Evolutionary conservation across 306 rosid genomes (phyloP), one percentile per base, ranked within the genome.

Genomic region (Malus asiatica): DNA sequence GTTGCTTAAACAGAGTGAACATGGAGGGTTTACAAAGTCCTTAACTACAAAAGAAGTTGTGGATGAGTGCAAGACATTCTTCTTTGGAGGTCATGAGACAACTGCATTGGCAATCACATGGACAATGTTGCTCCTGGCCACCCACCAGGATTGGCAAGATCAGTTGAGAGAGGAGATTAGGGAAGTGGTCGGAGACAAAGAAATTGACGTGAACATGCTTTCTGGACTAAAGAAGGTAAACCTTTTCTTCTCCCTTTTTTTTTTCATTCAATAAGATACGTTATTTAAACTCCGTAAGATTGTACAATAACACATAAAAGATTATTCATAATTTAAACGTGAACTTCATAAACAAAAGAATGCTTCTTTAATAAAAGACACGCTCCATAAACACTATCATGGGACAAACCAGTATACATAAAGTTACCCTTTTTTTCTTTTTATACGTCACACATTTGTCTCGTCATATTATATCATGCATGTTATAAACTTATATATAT

Each of bases 31-130:
- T 4, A 85, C 84, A 5, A 84, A 77, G 78, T 48, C 44, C 11
- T 46, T 93, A 32, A 83, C 83, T 12, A 85, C 84, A 16, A 33
- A 81, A 22, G 88, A 93, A 10, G 57, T 93, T 9, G 86, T 93
- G 9, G 98, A 93, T 64, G 97, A 93, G 80, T 91, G 97, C 79
- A 93, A 93, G 72, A 91, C 98, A 1, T 91, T 93, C 35, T 93
- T 91, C 91, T 91, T 93, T 73, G 98, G 91, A 0, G 97, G 98
- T 0, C 96, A 91, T 78, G 98, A 93, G 78, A 93, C 98, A n/a
- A 91, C 97, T 1, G 97, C 98, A 18, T 83, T 93, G 84, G 96
- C 97, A 2, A 83, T 93, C 77, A 84, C 96, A 2, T 93, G 98
- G 98, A 89, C 95, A 32, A 58, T 94, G 90, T 48, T 94, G 44